These are phyloP conservation scores for Aureobasidium sp. DNA, from an alignment of 2,329 filamentous ascomycete species.

Conservation along the genomic window DNA sequence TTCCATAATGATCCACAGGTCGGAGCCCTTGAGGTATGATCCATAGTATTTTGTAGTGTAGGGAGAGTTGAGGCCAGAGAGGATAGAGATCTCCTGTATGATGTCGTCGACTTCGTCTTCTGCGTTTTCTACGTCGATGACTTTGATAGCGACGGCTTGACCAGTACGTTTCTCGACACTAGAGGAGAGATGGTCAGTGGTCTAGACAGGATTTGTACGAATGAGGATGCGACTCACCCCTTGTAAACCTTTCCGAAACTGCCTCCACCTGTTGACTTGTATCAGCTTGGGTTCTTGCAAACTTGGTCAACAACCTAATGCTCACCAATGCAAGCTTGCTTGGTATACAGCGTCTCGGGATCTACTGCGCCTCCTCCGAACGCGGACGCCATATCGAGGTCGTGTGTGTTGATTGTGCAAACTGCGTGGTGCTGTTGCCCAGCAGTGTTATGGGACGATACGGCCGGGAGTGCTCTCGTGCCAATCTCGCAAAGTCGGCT, in stretches of 20 bases:
- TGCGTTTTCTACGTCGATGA: conserved; percentile 97
- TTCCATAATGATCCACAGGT: conserved; percentile 99
- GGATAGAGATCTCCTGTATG: conserved; percentile 95
- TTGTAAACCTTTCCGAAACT: conserved; percentile 99
- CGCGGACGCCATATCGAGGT: conserved; percentile 3
- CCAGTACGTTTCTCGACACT: conserved; percentile 90
- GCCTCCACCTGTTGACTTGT: conserved; percentile 59
- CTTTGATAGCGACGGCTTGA: conserved; percentile 91
- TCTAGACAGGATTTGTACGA: not conserved
- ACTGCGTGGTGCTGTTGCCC: not conserved
- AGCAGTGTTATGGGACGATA: not conserved
- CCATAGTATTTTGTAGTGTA: conserved; percentile 98
- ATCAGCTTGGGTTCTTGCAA: not conserved
- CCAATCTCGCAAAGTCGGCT: not conserved
- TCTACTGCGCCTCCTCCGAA: conserved; percentile 38
- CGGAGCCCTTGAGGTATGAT: conserved; percentile 89
- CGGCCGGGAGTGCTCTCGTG: not conserved
- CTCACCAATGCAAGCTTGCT: conserved; percentile 45
- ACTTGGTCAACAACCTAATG: not conserved
- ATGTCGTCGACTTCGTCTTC: conserved; percentile 99
- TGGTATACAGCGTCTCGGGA: conserved; percentile 86
- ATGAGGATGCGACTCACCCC: conserved; percentile 50
- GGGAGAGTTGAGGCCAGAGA: conserved; percentile 90
- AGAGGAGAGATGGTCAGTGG: conserved; percentile 4
- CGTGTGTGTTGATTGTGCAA: not conserved